Conservation (phyloP, 805 yeast genomes). For the Barnettozyma populi region DNA sequence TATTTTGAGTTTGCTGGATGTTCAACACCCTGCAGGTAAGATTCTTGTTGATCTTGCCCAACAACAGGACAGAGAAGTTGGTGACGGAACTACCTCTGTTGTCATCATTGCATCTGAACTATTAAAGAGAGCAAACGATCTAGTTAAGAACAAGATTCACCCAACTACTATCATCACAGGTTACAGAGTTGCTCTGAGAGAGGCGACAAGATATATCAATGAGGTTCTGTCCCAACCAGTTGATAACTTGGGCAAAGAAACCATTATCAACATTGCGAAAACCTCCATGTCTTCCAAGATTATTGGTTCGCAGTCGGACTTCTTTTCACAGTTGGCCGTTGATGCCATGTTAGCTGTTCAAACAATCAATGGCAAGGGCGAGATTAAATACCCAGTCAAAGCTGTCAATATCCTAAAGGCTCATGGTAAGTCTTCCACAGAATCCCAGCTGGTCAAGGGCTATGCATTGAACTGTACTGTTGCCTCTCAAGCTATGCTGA, state of each 20-base stretch:
- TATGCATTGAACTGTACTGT: constrained; percentile 96
- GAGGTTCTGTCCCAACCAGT: constrained; percentile 82
- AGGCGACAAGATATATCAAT: constrained; percentile 76
- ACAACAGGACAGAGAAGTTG: constrained; percentile 98
- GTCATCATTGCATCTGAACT: constrained; percentile 94
- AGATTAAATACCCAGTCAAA: constrained; percentile 88
- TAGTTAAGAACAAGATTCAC: constrained; percentile 89
- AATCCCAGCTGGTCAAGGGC: constrained; percentile 83
- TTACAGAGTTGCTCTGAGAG: constrained; percentile 86
- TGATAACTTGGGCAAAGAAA: constrained; percentile 67
- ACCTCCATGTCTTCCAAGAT: constrained; percentile 97
- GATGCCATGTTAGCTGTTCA: constrained; percentile 94
- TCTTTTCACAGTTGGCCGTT: constrained; percentile 85
- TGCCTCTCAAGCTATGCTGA: constrained; percentile 95
- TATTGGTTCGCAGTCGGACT: constrained; percentile 89
- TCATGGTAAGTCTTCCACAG: constrained; percentile 89
- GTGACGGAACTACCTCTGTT: constrained; percentile 97
- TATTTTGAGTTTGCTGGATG: constrained; percentile 82
- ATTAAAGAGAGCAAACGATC: constrained; percentile 85
- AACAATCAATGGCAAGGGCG: constrained; percentile 84
- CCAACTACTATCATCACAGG: constrained; percentile 98
- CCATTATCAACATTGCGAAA: constrained; percentile 86
- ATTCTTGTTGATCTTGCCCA: constrained; percentile 95
- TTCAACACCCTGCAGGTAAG: constrained; percentile 98
- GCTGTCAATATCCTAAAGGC: constrained; percentile 95